Conservation (phyloP, 2,329 filamentous ascomycete species). For the Davidsoniella neocaledoniae region DNA sequence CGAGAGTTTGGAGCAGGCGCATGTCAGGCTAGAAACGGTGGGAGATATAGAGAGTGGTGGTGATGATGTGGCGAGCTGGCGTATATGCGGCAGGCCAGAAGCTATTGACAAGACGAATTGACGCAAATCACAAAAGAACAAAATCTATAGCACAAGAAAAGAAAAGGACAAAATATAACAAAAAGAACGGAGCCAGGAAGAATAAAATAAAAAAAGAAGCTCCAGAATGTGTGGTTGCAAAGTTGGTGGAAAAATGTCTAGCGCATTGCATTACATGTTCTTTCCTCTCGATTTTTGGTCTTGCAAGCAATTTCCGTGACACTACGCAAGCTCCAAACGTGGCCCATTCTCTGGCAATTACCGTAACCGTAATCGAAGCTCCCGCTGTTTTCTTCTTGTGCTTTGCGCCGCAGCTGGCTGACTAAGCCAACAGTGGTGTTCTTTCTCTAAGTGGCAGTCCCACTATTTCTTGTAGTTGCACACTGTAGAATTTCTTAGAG, state of each 20-base stretch:
- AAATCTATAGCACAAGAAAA: not conserved
- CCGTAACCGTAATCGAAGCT: too few species aligned
- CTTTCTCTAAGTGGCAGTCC: too few species aligned
- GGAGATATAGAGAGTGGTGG: not conserved
- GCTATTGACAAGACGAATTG: not conserved
- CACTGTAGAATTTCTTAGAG: too few species aligned
- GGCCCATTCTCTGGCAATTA: slow-evolving; percentile 9
- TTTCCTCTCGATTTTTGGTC: not conserved
- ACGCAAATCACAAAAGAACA: too few species aligned
- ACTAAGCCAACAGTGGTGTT: not conserved
- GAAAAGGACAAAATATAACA: not conserved
- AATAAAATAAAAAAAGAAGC: not conserved
- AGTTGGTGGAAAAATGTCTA: not conserved
- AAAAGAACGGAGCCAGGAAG: not conserved
- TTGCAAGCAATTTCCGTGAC: slow-evolving; percentile 6
- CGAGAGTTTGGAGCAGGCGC: slow-evolving; percentile 48
- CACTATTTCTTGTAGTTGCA: too few species aligned
- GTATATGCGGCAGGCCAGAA: not conserved
- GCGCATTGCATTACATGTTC: slow-evolving; percentile 2
- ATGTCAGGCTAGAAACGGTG: slow-evolving; percentile 26
- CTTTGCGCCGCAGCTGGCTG: slow-evolving; percentile 7
- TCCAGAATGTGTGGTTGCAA: not conserved
- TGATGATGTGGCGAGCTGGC: too few species aligned
- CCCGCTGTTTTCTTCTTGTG: too few species aligned
- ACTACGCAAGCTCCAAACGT: slow-evolving; percentile 13